Base-by-base conservation (phyloP, 2,329 filamentous ascomycete species). In the Scolecobasidium constrictum region DNA sequence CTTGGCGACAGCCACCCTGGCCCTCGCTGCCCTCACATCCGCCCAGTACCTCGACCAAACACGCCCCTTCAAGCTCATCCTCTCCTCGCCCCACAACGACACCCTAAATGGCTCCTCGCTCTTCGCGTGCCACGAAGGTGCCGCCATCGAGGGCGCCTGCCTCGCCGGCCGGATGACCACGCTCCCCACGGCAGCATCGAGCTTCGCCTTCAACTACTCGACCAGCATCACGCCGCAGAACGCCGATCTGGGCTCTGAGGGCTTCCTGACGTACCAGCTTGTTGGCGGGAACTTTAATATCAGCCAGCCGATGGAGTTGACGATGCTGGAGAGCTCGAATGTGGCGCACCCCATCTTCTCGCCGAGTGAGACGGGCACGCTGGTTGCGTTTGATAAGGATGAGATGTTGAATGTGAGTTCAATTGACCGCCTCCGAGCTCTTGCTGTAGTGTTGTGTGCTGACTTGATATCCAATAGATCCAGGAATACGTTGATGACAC, bases 61-160 rank as follows among this genome's bases (percentile, higher is more conserved):
- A n/a, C 9, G 9, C 9, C 26, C 36, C 5, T 39, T 39, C 36
- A 7, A 18, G 11, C 36, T 39, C 12, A 18, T 22, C 9, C 9
- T 39, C 36, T 18, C 9, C 5, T 19, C 36, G 11, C 6, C 36
- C 16, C 5, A 18, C 36, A 39, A 39, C 19, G 36, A 6, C 6
- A 39, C 36, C 36, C 36, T 39, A 7, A 23, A 39, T 18, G 18
- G 20, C 36, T 7, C 19, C 15, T 19, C 9, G 11, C 36, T 39
- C 12, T 39, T 39, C 19, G 36, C 36, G 9, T 39, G 36, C 36
- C 36, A 39, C 19, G 36, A 19, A 11, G 36, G 36, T 18, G 36
- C 36, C 36, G 36, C 36, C 36, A 39, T 39, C 19, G 36, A 39
- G 21, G 19, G 19, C 15, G 11, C 21, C 19, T 39, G 36, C 36